Percentiles rank a stretch among this genome's conserved stretches.
phyloP scores from a whole-genome alignment of 768 basidiomycete genomes.

The Holtermanniella nyarrowii region DNA sequence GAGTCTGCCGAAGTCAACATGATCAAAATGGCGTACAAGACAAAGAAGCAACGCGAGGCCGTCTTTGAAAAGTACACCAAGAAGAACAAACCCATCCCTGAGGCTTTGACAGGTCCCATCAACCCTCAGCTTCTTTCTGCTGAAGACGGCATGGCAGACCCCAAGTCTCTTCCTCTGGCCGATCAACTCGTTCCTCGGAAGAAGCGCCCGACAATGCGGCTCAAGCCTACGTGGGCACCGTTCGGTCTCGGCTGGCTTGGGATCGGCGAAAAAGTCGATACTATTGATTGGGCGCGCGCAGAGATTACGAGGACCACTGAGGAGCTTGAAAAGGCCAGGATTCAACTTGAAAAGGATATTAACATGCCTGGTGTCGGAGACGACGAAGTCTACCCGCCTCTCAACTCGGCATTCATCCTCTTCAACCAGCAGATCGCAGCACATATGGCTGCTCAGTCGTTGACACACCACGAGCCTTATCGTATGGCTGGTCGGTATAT shows the following conservation, averaged over 20 bases:
- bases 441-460: conserved; percentile 66
- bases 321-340: conserved; percentile 42
- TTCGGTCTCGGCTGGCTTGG: conserved; percentile 49
- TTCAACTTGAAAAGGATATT: conserved; percentile 31
- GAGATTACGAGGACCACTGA: conserved; percentile 54
- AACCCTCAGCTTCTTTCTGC: conserved; percentile 23
- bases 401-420: conserved; percentile 56
- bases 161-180: conserved; percentile 39
- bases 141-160: conserved; percentile 5
- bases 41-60: conserved; percentile 48
- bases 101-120: conserved; percentile 18
- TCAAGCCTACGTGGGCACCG: conserved; percentile 46
- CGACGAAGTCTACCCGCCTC: conserved; percentile 36
- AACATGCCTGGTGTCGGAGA: conserved; percentile 17
- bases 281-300: conserved; percentile 75
- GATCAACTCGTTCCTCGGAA: conserved; percentile 58
- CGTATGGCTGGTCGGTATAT: conserved; percentile 62
- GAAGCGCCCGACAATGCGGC: conserved; percentile 68
- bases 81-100: conserved; percentile 27
- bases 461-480: conserved; percentile 65
- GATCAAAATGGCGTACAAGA: conserved; percentile 63
- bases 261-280: conserved; percentile 76
- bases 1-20: conserved; percentile 76
- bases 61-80: conserved; percentile 46
- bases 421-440: conserved; percentile 90